phyloP scores from a whole-genome alignment of 2,329 filamentous ascomycete species.

The Talaromyces verruculosus region DNA sequence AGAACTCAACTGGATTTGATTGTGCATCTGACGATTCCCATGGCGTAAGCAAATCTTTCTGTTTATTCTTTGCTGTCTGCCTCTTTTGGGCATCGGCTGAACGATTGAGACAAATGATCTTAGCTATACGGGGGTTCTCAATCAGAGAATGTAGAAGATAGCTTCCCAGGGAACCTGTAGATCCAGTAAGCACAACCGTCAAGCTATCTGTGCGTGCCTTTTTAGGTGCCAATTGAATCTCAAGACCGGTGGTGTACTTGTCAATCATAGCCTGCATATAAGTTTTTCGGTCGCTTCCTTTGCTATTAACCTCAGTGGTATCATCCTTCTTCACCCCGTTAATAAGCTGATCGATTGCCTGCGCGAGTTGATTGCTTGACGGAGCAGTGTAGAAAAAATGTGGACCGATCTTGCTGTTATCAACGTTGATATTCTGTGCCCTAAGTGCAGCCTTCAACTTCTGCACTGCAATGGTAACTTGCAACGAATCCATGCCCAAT shows the following conservation, averaged over 20 bases:
- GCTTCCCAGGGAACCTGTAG: conserved; percentile 52
- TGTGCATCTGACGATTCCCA: not conserved
- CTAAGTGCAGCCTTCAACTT: conserved; percentile 20
- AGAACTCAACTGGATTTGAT: conserved; percentile 39
- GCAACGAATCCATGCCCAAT: conserved; percentile 23
- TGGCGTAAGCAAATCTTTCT: conserved; percentile 37
- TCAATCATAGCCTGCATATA: conserved; percentile 19
- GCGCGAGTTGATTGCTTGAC: conserved; percentile 18
- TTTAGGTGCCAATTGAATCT: conserved; percentile 3
- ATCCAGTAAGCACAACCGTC: conserved; percentile 48
- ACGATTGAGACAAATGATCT: conserved; percentile 54
- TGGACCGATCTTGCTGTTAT: conserved; percentile 15
- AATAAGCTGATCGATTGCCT: conserved; percentile 16
- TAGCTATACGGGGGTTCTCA: conserved; percentile 38
- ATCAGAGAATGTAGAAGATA: conserved; percentile 47
- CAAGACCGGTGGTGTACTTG: conserved; percentile 13
- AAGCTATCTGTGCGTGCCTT: not conserved
- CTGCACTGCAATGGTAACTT: conserved; percentile 19
- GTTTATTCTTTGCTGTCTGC: conserved; percentile 39
- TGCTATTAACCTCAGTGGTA: not conserved
- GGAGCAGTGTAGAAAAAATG: conserved; percentile 22
- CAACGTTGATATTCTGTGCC: conserved; percentile 7
- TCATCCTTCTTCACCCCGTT: not conserved
- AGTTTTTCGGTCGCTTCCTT: not conserved
- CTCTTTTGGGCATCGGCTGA: conserved; percentile 44